Conservation (phyloP, 2,329 filamentous ascomycete species). For the Exophiala sp. region DNA sequence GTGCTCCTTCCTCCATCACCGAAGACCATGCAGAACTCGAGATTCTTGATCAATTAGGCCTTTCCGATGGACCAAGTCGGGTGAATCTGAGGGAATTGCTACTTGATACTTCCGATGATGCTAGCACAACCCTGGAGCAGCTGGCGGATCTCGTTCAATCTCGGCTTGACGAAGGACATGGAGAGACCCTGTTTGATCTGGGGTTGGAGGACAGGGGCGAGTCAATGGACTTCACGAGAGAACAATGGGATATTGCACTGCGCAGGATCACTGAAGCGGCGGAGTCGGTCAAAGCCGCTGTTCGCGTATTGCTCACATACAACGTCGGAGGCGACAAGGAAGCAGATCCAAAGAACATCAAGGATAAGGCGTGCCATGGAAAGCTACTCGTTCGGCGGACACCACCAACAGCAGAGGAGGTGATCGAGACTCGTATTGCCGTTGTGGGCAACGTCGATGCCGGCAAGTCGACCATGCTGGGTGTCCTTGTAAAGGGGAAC, state of each 20-base stretch:
- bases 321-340: slow-evolving; percentile 77
- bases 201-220: slow-evolving; percentile 88
- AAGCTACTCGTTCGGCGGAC: slow-evolving; percentile 76
- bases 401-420: slow-evolving; percentile 70
- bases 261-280: slow-evolving; percentile 61
- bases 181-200: slow-evolving; percentile 85
- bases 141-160: slow-evolving; percentile 61
- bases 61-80: slow-evolving; percentile 63
- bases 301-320: slow-evolving; percentile 77
- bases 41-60: slow-evolving; percentile 71
- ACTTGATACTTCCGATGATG: slow-evolving; percentile 51
- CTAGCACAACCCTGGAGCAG: slow-evolving; percentile 55
- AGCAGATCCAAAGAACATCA: slow-evolving; percentile 57
- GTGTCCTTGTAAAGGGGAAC: slow-evolving; percentile 89
- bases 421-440: slow-evolving; percentile 92
- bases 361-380: slow-evolving; percentile 70
- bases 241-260: slow-evolving; percentile 70
- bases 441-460: slow-evolving; percentile 98
- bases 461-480: slow-evolving; percentile 92
- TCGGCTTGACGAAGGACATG: slow-evolving; percentile 73
- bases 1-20: slow-evolving; percentile 31
- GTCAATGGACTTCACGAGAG: slow-evolving; percentile 66
- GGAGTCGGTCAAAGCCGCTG: slow-evolving; percentile 62
- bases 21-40: slow-evolving; percentile 84
- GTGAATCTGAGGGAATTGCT: slow-evolving; percentile 71